A percentile compares a stretch with the other conserved stretches of the same genome.
Evolutionary conservation across 1,284 basidiomycete genomes (phyloP).

Genomic region (Trametes sp.): DNA sequence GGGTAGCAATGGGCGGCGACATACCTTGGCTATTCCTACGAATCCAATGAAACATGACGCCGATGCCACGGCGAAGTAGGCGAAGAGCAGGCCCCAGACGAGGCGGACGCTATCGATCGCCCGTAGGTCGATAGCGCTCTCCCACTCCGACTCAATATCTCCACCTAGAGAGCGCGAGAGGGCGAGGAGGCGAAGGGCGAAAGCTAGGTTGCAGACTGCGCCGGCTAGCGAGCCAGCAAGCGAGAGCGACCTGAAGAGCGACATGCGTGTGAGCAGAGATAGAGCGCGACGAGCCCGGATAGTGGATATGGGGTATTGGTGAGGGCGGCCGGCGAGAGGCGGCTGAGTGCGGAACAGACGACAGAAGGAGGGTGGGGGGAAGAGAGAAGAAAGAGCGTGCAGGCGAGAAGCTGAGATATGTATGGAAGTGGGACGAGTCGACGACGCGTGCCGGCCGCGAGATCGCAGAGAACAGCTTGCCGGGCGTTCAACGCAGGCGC

Average conservation of each 20-base stretch:
- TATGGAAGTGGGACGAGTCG: no score
- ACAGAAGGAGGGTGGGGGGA: no score
- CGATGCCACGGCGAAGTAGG: constrained; percentile 71
- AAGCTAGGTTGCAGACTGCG: constrained; percentile 58
- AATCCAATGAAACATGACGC: constrained; percentile 68
- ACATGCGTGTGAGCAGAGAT: constrained; percentile 28
- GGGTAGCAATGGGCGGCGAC: constrained; percentile 16
- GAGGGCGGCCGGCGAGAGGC: constrained; percentile 2
- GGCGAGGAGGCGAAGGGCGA: constrained; percentile 63
- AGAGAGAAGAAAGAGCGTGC: no score
- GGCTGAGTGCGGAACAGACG: neutral
- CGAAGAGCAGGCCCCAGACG: constrained; percentile 68
- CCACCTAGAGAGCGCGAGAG: constrained; percentile 68
- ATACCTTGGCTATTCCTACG: constrained; percentile 71
- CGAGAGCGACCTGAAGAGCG: constrained; percentile 56
- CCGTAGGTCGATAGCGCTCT: constrained; percentile 64
- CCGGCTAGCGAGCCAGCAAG: constrained; percentile 64
- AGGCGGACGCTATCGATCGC: constrained; percentile 66
- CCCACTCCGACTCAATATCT: constrained; percentile 78
- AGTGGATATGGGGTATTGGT: neutral
- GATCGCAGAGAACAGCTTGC: no score
- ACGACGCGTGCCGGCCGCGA: no score
- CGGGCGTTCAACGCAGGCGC: no score
- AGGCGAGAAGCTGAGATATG: no score
- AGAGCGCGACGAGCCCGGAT: neutral